These are phyloP conservation scores for Phaseolus coccineus DNA, from an alignment of 331 rosid species.

Conservation along the genomic window DNA sequence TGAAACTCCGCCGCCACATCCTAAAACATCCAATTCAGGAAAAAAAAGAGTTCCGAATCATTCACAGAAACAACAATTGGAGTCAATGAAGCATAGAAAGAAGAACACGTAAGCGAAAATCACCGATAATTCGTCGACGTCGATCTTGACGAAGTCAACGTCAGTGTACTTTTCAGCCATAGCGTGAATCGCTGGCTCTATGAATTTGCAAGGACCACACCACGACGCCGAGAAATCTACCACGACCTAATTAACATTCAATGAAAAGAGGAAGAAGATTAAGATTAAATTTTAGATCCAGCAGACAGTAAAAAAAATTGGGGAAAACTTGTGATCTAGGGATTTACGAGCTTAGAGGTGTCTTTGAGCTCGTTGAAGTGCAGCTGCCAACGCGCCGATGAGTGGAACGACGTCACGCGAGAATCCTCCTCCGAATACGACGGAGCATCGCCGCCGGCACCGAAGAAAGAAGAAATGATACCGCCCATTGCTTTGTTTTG, in stretches of 20 bases:
- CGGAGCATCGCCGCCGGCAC: constrained; percentile 5
- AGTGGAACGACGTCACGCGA: constrained; percentile 61
- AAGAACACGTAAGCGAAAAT: neutral
- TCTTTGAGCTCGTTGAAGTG: constrained; percentile 61
- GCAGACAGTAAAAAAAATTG: too few relatives aligned
- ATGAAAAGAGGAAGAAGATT: neutral
- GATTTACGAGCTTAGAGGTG: constrained; percentile 61
- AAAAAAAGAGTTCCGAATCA: neutral
- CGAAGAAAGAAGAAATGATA: neutral
- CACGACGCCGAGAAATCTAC: constrained; percentile 92
- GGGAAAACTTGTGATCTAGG: neutral
- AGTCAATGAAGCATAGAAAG: neutral
- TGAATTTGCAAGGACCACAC: constrained; percentile 90
- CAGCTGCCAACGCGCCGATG: constrained; percentile 75
- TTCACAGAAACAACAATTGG: neutral
- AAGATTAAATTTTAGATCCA: neutral
- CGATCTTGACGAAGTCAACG: constrained; percentile 78
- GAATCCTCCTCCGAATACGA: constrained; percentile 49
- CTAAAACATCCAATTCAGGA: constrained; percentile 30
- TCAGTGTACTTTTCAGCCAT: constrained; percentile 61
- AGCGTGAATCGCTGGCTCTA: constrained; percentile 69
- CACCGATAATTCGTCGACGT: constrained; percentile 84
- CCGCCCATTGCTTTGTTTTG: constrained; percentile 55
- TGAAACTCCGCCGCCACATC: constrained; percentile 73
- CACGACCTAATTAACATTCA: constrained; percentile 43